These are phyloP conservation scores for Volvariella surrecta DNA, from an alignment of 1,284 basidiomycete species.

Conservation along the genomic window DNA sequence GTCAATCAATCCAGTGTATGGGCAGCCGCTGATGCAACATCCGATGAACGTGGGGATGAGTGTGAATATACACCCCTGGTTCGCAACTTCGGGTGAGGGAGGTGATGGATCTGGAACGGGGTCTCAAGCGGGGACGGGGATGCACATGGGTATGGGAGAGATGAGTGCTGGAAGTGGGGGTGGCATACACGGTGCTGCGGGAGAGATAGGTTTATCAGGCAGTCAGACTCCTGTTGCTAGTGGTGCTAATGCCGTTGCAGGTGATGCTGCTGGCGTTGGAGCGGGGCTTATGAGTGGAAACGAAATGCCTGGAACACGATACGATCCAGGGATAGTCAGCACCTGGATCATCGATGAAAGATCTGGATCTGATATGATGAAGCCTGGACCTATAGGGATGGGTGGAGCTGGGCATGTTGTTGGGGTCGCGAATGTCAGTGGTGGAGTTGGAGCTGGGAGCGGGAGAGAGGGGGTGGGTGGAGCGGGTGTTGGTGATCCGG, in stretches of 20 bases:
- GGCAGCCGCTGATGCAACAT: conserved; percentile 40
- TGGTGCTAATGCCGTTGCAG: not conserved
- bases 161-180: not conserved
- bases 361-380: no score
- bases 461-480: conserved; percentile 1
- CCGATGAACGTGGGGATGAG: conserved; percentile 48
- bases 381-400: no score
- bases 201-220: not conserved
- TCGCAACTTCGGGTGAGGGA: conserved; percentile 27
- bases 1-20: no score
- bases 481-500: conserved; percentile 13
- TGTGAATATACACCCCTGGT: conserved; percentile 49
- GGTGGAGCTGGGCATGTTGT: no score
- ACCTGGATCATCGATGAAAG: no score
- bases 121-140: no score
- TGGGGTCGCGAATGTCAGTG: not conserved
- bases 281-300: no score
- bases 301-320: no score
- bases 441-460: conserved; percentile 8
- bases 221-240: not conserved
- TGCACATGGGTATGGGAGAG: not conserved
- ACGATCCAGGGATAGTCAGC: no score
- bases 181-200: not conserved
- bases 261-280: not conserved
- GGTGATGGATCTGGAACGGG: not conserved